phyloP scores from a whole-genome alignment of 2,329 filamentous ascomycete genomes.

The Aspergillus clavatus region DNA sequence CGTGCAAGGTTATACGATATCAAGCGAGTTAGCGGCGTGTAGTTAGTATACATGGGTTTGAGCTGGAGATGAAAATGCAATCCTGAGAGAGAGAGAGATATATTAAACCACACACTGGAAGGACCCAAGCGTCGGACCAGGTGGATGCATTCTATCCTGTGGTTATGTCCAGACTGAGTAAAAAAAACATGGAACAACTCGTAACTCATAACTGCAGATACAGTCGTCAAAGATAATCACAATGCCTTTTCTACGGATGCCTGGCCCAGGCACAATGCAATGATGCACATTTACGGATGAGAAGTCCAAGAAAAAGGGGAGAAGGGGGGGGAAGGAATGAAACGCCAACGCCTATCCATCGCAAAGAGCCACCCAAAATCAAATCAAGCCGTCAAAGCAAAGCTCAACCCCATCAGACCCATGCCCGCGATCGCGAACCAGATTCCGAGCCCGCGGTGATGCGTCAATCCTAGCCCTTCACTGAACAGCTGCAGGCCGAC shows the following conservation, averaged over 20 bases:
- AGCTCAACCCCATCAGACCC: constrained; percentile 78
- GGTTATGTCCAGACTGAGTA: too few species aligned
- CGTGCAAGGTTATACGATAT: too few species aligned
- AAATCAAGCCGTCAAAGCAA: constrained; percentile 65
- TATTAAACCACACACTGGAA: too few species aligned
- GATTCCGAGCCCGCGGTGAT: constrained; percentile 35
- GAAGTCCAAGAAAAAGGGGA: too few species aligned
- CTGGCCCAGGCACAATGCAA: neutral
- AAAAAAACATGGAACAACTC: neutral
- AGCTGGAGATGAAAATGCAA: too few species aligned
- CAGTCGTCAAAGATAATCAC: neutral
- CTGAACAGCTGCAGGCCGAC: constrained; percentile 86
- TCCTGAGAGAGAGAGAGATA: too few species aligned
- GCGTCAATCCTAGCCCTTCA: constrained; percentile 74
- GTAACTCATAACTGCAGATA: neutral
- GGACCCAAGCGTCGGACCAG: neutral
- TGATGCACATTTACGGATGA: neutral
- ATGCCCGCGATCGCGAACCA: constrained; percentile 55
- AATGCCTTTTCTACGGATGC: neutral
- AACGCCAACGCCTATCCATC: neutral
- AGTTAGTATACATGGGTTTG: too few species aligned
- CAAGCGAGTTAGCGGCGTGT: too few species aligned
- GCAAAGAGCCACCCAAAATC: neutral
- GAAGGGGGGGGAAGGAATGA: neutral
- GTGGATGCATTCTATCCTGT: neutral